Conservation (phyloP, 805 yeast genomes). For the Debaryomyces castellii region DNA sequence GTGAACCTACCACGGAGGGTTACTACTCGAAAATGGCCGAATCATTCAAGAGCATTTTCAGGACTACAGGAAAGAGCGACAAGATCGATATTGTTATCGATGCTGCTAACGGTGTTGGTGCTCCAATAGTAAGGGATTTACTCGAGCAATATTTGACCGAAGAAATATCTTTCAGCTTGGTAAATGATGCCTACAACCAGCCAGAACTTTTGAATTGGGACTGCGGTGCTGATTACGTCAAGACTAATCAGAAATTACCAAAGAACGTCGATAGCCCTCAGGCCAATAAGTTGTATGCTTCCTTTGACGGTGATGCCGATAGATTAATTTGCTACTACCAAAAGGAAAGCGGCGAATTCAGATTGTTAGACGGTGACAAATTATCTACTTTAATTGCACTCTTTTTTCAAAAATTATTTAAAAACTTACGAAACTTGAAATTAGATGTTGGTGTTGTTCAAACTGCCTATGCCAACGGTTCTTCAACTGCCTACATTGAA, state of each 20-base stretch:
- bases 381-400: slow-evolving; percentile 82
- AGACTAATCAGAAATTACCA: slow-evolving; percentile 83
- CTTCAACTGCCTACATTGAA: slow-evolving; percentile 72
- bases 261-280: slow-evolving; percentile 45
- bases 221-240: slow-evolving; percentile 96
- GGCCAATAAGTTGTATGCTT: slow-evolving; percentile 59
- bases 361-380: slow-evolving; percentile 87
- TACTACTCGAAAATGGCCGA: slow-evolving; percentile 64
- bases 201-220: slow-evolving; percentile 66
- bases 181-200: slow-evolving; percentile 53
- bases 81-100: slow-evolving; percentile 64
- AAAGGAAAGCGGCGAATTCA: slow-evolving; percentile 39
- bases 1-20: slow-evolving; percentile 62
- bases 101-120: slow-evolving; percentile 97
- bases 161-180: slow-evolving; percentile 39
- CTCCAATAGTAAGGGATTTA: slow-evolving; percentile 61
- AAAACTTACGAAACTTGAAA: slow-evolving; percentile 46
- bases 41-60: slow-evolving; percentile 49
- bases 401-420: slow-evolving; percentile 52
- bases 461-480: slow-evolving; percentile 97
- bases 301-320: slow-evolving; percentile 98
- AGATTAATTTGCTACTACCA: slow-evolving; percentile 80
- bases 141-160: slow-evolving; percentile 39
- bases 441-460: slow-evolving; percentile 83
- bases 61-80: slow-evolving; percentile 16